Base-by-base conservation (phyloP, 148 eudicot species). In the Camellia lanceoleosa region DNA sequence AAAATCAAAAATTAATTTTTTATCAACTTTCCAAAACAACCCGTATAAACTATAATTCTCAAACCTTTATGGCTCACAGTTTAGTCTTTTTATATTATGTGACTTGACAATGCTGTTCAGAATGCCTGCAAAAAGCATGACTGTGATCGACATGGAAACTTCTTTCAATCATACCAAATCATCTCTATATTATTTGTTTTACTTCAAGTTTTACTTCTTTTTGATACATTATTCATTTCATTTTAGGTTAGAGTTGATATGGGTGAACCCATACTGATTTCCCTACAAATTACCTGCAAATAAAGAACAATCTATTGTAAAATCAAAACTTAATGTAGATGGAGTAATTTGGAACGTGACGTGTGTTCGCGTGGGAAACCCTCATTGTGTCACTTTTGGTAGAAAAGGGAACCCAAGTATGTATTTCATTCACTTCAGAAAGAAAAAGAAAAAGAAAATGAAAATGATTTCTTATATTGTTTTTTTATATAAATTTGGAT, bases 341-440 rank as follows among this genome's bases (percentile, higher is more conserved):
- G 99, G 97, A 73, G 79, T 80, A 60, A 86, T 86, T 64, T 97
- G 98, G 99, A 85, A 81, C 59, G 98, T 90, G 20, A 97, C 98
- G 68, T 97, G 99, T 87, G 98, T 94, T 82, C 92, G 99, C 94
- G 94, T 97, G 99, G 99, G 99, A 71, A 97, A 97, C 89, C 99
- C 99, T 62, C 99, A 97, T 65, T 97, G 98, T 84, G 88, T 97
- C 71, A 94, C 93, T 71, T 97, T 97, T 83, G 89, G 94, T 77
- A 81, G 78, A 74, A 1, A 89, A 85, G 83, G 90, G 85, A 74
- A 90, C 71, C 73, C 82, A 97, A 93, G 99, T 94, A 89, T 72
- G 64, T 47, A 16, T 84, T 77, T 80, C 19, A 54, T 47, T 30
- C 30, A 54, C 10, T 14, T 12, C 38, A 30, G 38, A 30, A 30